Percentiles rank a stretch among this genome's conserved stretches.
Evolutionary conservation across 1,139 yeast species (phyloP).

Genomic region (Debaryomyces sp.): DNA sequence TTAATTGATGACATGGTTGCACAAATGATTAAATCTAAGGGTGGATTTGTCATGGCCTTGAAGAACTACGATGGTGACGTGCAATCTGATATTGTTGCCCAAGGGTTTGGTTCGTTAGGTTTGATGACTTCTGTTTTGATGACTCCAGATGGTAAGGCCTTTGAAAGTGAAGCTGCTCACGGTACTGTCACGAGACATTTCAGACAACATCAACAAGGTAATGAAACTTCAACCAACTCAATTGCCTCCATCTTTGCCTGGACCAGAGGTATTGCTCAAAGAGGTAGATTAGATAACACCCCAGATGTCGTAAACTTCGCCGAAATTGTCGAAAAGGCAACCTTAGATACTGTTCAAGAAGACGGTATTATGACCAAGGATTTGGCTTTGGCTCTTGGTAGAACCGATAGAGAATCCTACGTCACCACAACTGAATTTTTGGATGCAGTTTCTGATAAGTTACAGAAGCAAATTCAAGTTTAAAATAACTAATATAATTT

Average conservation of each 20-base stretch:
- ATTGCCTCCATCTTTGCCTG: slow-evolving; percentile 86
- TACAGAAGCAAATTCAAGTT: slow-evolving; percentile 22
- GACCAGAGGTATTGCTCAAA: slow-evolving; percentile 81
- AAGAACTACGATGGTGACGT: slow-evolving; percentile 89
- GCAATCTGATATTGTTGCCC: slow-evolving; percentile 83
- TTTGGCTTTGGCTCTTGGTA: slow-evolving; percentile 74
- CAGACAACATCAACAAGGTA: slow-evolving; percentile 83
- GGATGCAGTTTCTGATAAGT: slow-evolving; percentile 65
- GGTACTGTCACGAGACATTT: slow-evolving; percentile 88
- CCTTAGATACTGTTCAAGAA: slow-evolving; percentile 68
- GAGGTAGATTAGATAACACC: slow-evolving; percentile 75
- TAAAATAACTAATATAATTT: slow-evolving; percentile 5
- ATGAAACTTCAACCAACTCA: slow-evolving; percentile 82
- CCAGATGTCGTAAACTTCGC: slow-evolving; percentile 74
- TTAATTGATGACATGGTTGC: slow-evolving; percentile 89
- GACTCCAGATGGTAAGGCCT: slow-evolving; percentile 86
- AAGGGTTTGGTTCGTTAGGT: slow-evolving; percentile 84
- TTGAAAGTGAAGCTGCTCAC: slow-evolving; percentile 85
- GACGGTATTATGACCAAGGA: slow-evolving; percentile 85
- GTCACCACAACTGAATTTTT: slow-evolving; percentile 79
- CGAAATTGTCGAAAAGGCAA: slow-evolving; percentile 64
- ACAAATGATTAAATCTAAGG: slow-evolving; percentile 82
- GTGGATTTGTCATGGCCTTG: slow-evolving; percentile 82
- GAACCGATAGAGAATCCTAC: slow-evolving; percentile 62
- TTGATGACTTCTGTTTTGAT: slow-evolving; percentile 82